Percentiles rank a stretch among this genome's conserved stretches.
phyloP scores from a whole-genome alignment of 2,329 filamentous ascomycete genomes.

The Didymella exigua region DNA sequence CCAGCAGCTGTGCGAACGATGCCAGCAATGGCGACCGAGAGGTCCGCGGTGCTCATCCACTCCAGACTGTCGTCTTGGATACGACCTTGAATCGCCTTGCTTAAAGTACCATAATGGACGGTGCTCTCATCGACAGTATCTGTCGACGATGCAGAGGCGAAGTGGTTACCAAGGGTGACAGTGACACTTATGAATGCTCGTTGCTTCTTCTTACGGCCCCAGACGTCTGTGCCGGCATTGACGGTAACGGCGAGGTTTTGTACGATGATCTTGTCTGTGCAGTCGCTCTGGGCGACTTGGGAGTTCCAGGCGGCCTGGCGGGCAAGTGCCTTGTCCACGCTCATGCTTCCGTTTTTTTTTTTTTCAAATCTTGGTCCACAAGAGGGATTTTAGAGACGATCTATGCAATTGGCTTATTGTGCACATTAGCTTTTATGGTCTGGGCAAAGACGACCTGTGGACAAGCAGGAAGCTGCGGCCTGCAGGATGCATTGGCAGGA shows the following conservation, averaged over 20 bases:
- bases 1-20: constrained; percentile 31
- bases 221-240: constrained; percentile 68
- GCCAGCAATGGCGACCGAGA: constrained; percentile 24
- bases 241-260: constrained; percentile 65
- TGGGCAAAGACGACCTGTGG: no score
- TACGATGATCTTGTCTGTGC: constrained; percentile 60
- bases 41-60: constrained; percentile 34
- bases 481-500: not conserved
- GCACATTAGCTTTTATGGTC: no score
- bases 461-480: no score
- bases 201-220: constrained; percentile 68
- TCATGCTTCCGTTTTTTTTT: constrained; percentile 12
- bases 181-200: constrained; percentile 66
- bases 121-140: constrained; percentile 72
- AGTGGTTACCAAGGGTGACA: constrained; percentile 62
- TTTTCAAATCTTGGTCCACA: no score
- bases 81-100: constrained; percentile 65
- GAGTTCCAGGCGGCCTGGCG: constrained; percentile 30
- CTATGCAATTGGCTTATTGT: not conserved
- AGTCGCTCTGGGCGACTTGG: constrained; percentile 26
- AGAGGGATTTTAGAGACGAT: not conserved
- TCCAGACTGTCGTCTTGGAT: constrained; percentile 42
- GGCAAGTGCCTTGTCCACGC: constrained; percentile 12
- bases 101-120: constrained; percentile 74
- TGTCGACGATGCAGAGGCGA: constrained; percentile 61